These are phyloP conservation scores for Gentiana straminea DNA, from an alignment of 257 asterid species.

Conservation along the genomic window DNA sequence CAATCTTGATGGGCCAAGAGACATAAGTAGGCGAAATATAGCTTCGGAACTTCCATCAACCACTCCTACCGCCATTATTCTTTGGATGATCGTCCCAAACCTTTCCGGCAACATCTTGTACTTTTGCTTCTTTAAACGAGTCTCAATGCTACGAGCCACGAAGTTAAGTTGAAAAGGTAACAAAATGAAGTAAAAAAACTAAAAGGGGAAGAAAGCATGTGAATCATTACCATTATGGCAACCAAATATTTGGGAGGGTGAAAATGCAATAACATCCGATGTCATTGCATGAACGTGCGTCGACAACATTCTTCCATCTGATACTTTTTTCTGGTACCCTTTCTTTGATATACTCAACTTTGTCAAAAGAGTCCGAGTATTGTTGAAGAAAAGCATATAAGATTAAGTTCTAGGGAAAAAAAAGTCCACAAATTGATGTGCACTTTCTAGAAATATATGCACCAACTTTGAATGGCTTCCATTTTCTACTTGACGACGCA, in stretches of 20 bases:
- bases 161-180: too few relatives aligned
- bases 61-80: slow-evolving; percentile 97
- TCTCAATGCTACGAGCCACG: slow-evolving; percentile 61
- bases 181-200: background rate
- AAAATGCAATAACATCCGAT: slow-evolving; percentile 69
- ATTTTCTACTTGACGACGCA: slow-evolving; percentile 45
- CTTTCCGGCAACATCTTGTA: slow-evolving; percentile 48
- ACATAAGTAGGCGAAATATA: slow-evolving; percentile 80
- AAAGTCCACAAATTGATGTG: background rate
- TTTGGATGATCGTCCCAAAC: slow-evolving; percentile 63
- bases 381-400: too few relatives aligned
- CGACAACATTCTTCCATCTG: slow-evolving; percentile 33
- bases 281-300: slow-evolving; percentile 53
- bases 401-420: too few relatives aligned
- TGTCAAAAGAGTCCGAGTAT: slow-evolving; percentile 15
- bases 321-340: slow-evolving; percentile 23
- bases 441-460: background rate
- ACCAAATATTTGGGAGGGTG: slow-evolving; percentile 83
- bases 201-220: background rate
- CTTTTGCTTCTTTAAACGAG: slow-evolving; percentile 86
- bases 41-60: slow-evolving; percentile 91
- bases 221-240: slow-evolving; percentile 54
- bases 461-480: slow-evolving; percentile 73
- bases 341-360: slow-evolving; percentile 59
- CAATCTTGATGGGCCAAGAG: slow-evolving; percentile 98